Base-by-base conservation (phyloP, 139 green algal genomes). In the Tetraselmis chui region DNA sequence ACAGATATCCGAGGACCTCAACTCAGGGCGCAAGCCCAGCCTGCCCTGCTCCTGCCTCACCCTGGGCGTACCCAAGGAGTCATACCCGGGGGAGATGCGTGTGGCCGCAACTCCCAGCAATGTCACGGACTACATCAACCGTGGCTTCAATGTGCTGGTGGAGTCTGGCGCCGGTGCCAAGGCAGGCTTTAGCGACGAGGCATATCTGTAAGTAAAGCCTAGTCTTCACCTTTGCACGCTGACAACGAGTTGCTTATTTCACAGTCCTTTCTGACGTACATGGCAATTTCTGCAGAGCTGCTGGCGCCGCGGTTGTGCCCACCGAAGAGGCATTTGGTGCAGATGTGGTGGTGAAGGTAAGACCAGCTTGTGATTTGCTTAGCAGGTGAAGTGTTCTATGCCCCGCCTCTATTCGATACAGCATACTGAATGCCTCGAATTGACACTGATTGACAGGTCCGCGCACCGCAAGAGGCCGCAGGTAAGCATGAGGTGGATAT, bases 31-130 rank as follows among this genome's bases (percentile, higher is more conserved):
- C 45, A 67, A 67, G 45, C 45, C 45, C 45, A 67, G 45, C 45
- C 45, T 67, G 18, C 45, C 45, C 45, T 67, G 45, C 45, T 25
- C 11, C 45, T 67, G 45, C 78, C 75, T 0, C 32, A n/a, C 2
- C 28, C 30, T 88, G 95, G 93, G 93, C 30, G 89, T 97, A 30
- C 93, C 93, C 2, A 91, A 90, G 75, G 93, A 97, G 85, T 88
- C 75, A 0, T 89, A 80, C 45, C 59, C 86, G 2, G 83, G 85
- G 5, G 94, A 97, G 86, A 76, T 80, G 1, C 90, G 94, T 11
- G 93, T 97, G 30, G 88, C 93, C 5, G 30, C 95, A 2, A 94
- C 90, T 0, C 94, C 94, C 0, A 45, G 88, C 0, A 88, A 84
- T 0, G 92, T 94, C 26, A 80, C 82, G 0, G 75, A 83, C 0